Percentiles rank a stretch among this genome's conserved stretches.
These are phyloP conservation scores for Candida gorgasii DNA, from an alignment of 805 yeast genomes.

Conservation along the genomic window DNA sequence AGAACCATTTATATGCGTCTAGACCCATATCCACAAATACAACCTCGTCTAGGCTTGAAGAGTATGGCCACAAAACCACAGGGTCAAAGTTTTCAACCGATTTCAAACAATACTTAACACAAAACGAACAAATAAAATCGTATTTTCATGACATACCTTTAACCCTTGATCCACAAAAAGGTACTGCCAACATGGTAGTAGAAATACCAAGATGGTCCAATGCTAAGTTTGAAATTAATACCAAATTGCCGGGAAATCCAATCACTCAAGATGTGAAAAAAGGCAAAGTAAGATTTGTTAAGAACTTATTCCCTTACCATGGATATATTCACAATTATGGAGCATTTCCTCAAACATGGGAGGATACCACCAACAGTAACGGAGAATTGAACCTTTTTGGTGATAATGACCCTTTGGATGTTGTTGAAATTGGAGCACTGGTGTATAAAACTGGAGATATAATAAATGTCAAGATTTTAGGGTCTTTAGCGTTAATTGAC, in stretches of 20 bases:
- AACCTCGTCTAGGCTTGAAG: neutral
- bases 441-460: constrained; percentile 71
- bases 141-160: constrained; percentile 75
- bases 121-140: constrained; percentile 52
- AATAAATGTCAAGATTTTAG: constrained; percentile 87
- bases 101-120: constrained; percentile 46
- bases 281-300: constrained; percentile 72
- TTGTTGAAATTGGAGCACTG: constrained; percentile 82
- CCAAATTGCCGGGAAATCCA: constrained; percentile 62
- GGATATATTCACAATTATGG: constrained; percentile 90
- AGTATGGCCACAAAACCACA: neutral
- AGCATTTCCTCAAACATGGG: constrained; percentile 95
- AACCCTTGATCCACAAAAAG: constrained; percentile 38
- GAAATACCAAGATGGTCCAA: constrained; percentile 69
- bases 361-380: constrained; percentile 68
- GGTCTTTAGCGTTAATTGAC: constrained; percentile 92
- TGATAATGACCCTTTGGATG: constrained; percentile 53
- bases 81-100: constrained; percentile 38
- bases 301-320: constrained; percentile 77
- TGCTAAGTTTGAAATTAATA: constrained; percentile 78
- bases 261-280: constrained; percentile 78
- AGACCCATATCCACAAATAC: neutral
- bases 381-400: constrained; percentile 46
- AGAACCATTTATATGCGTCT: constrained; percentile 8
- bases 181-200: constrained; percentile 47